A percentile compares a stretch with the other conserved stretches of the same genome.
Conservation (phyloP, 148 eudicot genomes). For the Fagopyrum tataricum region DNA sequence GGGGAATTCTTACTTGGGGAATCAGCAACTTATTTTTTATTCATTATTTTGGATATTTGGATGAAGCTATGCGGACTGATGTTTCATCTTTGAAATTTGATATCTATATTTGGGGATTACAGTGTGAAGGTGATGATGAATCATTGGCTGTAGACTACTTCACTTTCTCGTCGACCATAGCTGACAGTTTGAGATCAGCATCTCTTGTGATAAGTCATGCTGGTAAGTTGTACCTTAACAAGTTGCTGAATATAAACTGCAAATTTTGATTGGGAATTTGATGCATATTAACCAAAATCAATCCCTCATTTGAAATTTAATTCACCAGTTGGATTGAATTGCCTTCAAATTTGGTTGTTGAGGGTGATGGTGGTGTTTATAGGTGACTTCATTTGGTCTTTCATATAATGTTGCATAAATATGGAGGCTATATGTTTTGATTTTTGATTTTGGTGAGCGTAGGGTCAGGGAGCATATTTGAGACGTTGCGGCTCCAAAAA, state of each 20-base stretch:
- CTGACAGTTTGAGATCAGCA: constrained; percentile 67
- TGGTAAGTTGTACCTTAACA: constrained; percentile 30
- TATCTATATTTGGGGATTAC: not conserved
- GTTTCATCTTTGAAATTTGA: not conserved
- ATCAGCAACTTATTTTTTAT: not conserved
- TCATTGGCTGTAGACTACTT: not conserved
- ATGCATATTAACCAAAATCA: not conserved
- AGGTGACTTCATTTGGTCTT: not conserved
- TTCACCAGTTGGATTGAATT: not conserved
- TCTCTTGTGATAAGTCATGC: constrained; percentile 98
- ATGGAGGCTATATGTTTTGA: not conserved
- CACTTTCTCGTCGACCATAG: constrained; percentile 34
- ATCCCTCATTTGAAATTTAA: not conserved
- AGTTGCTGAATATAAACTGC: not conserved
- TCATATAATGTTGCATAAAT: not conserved
- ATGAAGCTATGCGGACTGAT: not conserved
- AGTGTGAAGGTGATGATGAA: not conserved
- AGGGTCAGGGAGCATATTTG: constrained; percentile 97
- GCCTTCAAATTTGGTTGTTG: not conserved
- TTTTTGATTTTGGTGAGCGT: not conserved
- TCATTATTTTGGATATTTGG: not conserved
- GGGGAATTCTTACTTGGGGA: not conserved
- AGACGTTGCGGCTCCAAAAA: constrained; percentile 48
- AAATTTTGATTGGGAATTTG: not conserved
- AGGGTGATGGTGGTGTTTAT: not conserved